These are phyloP conservation scores for Haplosporangium gracile DNA, from an alignment of 192 early-diverging fungal genomes.

Conservation along the genomic window DNA sequence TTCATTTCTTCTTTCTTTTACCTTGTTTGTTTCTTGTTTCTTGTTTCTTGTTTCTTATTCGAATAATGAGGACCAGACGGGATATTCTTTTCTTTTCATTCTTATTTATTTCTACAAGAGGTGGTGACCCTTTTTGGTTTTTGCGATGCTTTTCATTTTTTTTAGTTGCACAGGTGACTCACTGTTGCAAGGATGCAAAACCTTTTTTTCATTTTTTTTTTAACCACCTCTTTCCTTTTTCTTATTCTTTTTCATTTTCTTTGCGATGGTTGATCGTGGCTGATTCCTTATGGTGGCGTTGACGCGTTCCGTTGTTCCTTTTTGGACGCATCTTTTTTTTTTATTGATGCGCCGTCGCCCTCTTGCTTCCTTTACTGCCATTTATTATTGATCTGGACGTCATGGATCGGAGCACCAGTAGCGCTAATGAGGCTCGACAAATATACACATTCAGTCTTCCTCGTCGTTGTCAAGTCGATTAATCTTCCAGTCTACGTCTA, in stretches of 20 bases:
- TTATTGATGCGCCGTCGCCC: not conserved
- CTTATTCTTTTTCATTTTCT: not conserved
- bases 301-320: not conserved
- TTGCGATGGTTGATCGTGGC: not conserved
- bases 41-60: not conserved
- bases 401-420: not conserved
- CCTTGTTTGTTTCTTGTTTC: not conserved
- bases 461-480: not conserved
- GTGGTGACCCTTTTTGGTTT: not conserved
- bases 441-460: not conserved
- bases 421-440: not conserved
- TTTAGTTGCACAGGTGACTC: not conserved
- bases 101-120: constrained; percentile 9
- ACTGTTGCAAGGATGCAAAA: not conserved
- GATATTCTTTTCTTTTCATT: not conserved
- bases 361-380: not conserved
- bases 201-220: not conserved
- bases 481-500: not conserved
- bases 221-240: not conserved
- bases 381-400: not conserved
- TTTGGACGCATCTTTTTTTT: not conserved
- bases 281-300: not conserved
- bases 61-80: not conserved
- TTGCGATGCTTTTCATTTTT: not conserved
- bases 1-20: not conserved